These are phyloP conservation scores for Mycena vitilis DNA, from an alignment of 768 basidiomycete species.

Conservation along the genomic window DNA sequence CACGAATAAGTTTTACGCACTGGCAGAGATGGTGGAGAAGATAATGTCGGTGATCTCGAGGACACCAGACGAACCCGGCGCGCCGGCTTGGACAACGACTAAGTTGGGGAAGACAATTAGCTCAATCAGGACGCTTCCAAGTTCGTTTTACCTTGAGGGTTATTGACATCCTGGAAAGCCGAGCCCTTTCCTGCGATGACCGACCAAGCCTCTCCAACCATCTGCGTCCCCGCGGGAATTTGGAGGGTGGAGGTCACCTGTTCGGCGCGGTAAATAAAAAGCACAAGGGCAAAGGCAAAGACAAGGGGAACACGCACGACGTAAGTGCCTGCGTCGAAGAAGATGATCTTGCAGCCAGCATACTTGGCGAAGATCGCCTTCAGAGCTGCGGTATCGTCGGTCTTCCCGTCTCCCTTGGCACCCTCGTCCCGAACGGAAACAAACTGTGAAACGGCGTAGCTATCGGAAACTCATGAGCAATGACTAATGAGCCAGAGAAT, in stretches of 20 bases:
- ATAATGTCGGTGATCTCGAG: conserved; percentile 74
- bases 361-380: conserved; percentile 72
- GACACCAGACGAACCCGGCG: conserved; percentile 56
- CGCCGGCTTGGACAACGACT: conserved; percentile 63
- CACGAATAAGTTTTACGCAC: conserved; percentile 22
- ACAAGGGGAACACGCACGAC: conserved; percentile 37
- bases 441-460: conserved; percentile 70
- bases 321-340: conserved; percentile 79
- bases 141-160: conserved; percentile 43
- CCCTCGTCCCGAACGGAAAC: conserved; percentile 78
- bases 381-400: conserved; percentile 80
- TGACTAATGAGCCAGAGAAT: too few species aligned
- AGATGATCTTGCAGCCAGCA: conserved; percentile 81
- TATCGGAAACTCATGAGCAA: too few species aligned
- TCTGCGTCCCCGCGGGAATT: conserved; percentile 66
- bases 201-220: conserved; percentile 72
- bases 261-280: too few species aligned
- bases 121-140: too few species aligned
- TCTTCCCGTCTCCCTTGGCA: conserved; percentile 77
- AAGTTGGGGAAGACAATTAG: too few species aligned
- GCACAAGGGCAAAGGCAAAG: too few species aligned
- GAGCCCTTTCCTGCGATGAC: conserved; percentile 62
- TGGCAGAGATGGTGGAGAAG: conserved; percentile 55
- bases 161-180: conserved; percentile 55
- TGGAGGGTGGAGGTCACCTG: conserved; percentile 60